Conservation (phyloP, 306 rosid species). For the Lathyrus oleraceus region DNA sequence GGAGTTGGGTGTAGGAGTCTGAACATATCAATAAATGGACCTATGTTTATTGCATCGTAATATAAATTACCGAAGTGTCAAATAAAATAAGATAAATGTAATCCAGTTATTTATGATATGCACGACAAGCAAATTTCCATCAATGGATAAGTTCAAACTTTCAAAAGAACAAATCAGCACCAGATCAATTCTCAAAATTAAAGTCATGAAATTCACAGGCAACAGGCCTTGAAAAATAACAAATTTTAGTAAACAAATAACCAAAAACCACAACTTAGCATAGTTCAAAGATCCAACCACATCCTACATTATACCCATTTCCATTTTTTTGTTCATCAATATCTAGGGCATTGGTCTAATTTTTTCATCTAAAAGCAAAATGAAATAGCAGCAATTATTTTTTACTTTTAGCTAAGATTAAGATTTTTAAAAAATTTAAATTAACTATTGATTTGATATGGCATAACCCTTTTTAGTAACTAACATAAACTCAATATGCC, state of each 20-base stretch:
- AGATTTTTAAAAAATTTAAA: not conserved
- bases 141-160: conserved; percentile 2
- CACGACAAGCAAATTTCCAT: conserved; percentile 1
- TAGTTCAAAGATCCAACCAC: conserved; percentile 5
- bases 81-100: conserved; percentile 25
- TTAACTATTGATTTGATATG: conserved; percentile 8
- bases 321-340: conserved; percentile 15
- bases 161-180: conserved; percentile 13
- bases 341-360: not conserved
- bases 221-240: conserved; percentile 13
- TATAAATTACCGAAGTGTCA: conserved; percentile 21
- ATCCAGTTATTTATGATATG: conserved; percentile 8
- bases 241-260: not conserved
- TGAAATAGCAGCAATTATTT: not conserved
- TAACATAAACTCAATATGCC: conserved; percentile 11
- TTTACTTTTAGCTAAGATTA: not conserved
- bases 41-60: conserved; percentile 21
- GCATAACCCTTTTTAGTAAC: conserved; percentile 16
- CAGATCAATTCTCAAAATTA: conserved; percentile 26
- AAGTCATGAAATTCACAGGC: conserved; percentile 15
- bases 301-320: conserved; percentile 16
- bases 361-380: conserved; percentile 17
- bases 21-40: conserved; percentile 28
- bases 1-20: conserved; percentile 12
- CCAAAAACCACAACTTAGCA: conserved; percentile 1